phyloP scores from a whole-genome alignment of 2,329 filamentous ascomycete genomes.

The Didymella exigua region DNA sequence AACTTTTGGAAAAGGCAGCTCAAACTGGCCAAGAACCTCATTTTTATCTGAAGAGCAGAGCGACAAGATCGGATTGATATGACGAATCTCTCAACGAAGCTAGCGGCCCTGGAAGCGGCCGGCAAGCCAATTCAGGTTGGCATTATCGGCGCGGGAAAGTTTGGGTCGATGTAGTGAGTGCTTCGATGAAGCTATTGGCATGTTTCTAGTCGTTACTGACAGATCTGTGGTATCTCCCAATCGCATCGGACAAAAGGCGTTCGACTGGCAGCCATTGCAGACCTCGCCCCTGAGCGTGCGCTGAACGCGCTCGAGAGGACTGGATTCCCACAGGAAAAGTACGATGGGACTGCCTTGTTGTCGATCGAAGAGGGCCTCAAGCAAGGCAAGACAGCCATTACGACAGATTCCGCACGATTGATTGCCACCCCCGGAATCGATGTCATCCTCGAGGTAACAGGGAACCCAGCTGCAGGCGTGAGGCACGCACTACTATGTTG shows the following conservation, averaged over 20 bases:
- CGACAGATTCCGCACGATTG: constrained; percentile 51
- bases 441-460: constrained; percentile 54
- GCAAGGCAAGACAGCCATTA: constrained; percentile 51
- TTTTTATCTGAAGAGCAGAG: neutral
- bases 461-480: constrained; percentile 53
- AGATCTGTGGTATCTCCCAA: constrained; percentile 49
- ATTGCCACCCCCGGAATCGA: constrained; percentile 54
- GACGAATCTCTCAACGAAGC: constrained; percentile 23
- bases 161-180: constrained; percentile 53
- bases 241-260: constrained; percentile 52
- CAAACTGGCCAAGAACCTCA: neutral
- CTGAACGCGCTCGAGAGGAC: constrained; percentile 51
- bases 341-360: constrained; percentile 42
- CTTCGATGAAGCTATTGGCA: too few species aligned
- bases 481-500: constrained; percentile 52
- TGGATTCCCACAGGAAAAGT: constrained; percentile 49
- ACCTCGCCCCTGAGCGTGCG: constrained; percentile 51
- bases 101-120: constrained; percentile 18
- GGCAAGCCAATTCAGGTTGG: constrained; percentile 42
- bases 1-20: neutral
- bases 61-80: constrained; percentile 3
- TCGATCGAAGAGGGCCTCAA: constrained; percentile 46
- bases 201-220: neutral
- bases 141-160: constrained; percentile 56
- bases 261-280: constrained; percentile 53